phyloP scores from a whole-genome alignment of 1,139 yeast species.

The Diutina rugosa region DNA sequence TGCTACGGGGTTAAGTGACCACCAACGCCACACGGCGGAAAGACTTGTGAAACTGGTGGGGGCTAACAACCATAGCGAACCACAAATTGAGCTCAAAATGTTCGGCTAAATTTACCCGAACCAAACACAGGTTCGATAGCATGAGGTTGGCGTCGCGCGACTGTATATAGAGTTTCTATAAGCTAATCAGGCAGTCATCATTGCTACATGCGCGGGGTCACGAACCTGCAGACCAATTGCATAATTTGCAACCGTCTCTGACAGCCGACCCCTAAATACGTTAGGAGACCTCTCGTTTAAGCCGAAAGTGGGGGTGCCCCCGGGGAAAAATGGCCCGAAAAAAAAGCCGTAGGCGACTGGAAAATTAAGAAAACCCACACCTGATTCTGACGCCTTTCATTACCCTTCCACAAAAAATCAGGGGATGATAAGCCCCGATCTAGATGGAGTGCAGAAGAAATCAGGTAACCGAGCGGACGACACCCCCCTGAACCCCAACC shows the following conservation, averaged over 20 bases:
- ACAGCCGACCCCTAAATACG: not conserved
- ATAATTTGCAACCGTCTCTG: not conserved
- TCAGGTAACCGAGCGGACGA: no score
- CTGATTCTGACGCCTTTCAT: no score
- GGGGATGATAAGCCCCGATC: no score
- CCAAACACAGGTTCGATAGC: not conserved
- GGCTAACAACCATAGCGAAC: conserved; percentile 7
- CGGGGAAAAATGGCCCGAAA: not conserved
- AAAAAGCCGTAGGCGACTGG: not conserved
- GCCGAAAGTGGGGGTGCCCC: not conserved
- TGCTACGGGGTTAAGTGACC: conserved; percentile 17
- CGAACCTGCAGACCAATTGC: not conserved
- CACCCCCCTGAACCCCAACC: no score
- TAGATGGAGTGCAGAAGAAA: no score
- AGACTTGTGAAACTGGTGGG: conserved; percentile 5
- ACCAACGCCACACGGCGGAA: conserved; percentile 17
- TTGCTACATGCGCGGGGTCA: not conserved
- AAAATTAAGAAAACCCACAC: no score
- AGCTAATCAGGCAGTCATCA: not conserved
- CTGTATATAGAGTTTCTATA: no score
- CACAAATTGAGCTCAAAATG: not conserved
- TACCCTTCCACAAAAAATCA: no score
- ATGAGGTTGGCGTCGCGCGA: no score
- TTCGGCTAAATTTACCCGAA: not conserved
- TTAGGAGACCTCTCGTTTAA: not conserved